These are phyloP conservation scores for Fusarium falciforme DNA, from an alignment of 2,329 filamentous ascomycete species.

Conservation along the genomic window DNA sequence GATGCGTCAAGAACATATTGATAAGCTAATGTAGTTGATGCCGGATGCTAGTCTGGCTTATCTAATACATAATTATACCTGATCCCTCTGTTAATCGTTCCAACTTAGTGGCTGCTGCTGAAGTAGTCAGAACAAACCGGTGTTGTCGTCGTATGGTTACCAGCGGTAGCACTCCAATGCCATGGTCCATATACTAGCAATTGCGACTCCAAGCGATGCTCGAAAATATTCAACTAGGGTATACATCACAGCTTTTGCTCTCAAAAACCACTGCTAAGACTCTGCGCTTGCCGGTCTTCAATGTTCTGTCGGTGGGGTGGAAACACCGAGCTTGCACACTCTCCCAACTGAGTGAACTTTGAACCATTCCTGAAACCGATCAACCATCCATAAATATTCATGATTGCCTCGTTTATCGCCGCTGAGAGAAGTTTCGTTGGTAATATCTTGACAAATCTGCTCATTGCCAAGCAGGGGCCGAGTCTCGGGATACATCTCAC, in stretches of 20 bases:
- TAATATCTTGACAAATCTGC: neutral
- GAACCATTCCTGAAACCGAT: neutral
- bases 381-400: neutral
- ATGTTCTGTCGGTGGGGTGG: no score
- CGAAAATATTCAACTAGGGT: no score
- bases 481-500: neutral
- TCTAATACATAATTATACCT: neutral
- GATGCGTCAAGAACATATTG: no score
- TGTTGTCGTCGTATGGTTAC: no score
- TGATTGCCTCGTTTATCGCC: neutral
- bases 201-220: no score
- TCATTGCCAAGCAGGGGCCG: neutral
- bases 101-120: neutral
- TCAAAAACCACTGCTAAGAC: no score
- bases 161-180: no score
- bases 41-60: neutral
- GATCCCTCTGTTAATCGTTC: neutral
- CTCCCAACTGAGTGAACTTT: no score
- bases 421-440: neutral
- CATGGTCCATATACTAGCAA: no score
- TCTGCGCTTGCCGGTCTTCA: no score
- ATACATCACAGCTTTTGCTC: no score
- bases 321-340: no score
- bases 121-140: neutral
- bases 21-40: neutral